Percentiles rank a stretch among this genome's conserved stretches.
Conservation (phyloP, 106 monocot species). For the Dendrobium catenatum region DNA sequence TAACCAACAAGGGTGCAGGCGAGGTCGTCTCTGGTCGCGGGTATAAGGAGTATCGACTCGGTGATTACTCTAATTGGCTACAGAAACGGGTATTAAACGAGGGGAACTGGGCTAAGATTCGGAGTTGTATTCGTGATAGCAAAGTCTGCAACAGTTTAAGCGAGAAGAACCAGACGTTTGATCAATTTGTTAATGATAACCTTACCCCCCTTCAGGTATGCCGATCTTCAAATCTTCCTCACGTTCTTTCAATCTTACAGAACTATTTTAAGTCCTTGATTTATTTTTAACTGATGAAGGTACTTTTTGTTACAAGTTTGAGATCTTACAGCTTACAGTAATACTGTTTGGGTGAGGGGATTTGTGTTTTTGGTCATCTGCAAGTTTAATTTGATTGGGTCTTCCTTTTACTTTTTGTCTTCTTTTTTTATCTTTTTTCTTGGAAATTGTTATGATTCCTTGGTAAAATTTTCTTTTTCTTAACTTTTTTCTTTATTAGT, state of each 20-base stretch:
- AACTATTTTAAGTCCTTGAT: neutral
- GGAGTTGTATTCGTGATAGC: conserved; percentile 42
- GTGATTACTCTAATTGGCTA: conserved; percentile 64
- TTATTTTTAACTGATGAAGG: neutral
- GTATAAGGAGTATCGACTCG: conserved; percentile 52
- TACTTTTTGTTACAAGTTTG: neutral
- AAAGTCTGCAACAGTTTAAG: conserved; percentile 48
- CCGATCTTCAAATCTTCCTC: too few species aligned
- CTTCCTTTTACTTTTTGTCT: neutral
- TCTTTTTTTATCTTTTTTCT: neutral
- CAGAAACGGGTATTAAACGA: conserved; percentile 31
- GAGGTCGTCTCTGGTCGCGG: conserved; percentile 37
- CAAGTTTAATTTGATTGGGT: neutral
- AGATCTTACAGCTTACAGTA: neutral
- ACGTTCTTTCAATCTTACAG: neutral
- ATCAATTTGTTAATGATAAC: conserved; percentile 36
- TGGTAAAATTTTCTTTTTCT: neutral
- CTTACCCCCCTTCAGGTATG: conserved; percentile 62
- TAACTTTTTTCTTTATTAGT: neutral
- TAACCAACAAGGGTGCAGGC: conserved; percentile 57
- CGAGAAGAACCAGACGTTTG: conserved; percentile 25
- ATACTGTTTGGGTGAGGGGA: too few species aligned
- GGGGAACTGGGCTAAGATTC: conserved; percentile 47
- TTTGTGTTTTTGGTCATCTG: too few species aligned
- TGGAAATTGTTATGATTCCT: neutral